A percentile compares a stretch with the other conserved stretches of the same genome.
Conservation (phyloP, 2,329 filamentous ascomycete species). For the Zymoseptoria ardabiliae region DNA sequence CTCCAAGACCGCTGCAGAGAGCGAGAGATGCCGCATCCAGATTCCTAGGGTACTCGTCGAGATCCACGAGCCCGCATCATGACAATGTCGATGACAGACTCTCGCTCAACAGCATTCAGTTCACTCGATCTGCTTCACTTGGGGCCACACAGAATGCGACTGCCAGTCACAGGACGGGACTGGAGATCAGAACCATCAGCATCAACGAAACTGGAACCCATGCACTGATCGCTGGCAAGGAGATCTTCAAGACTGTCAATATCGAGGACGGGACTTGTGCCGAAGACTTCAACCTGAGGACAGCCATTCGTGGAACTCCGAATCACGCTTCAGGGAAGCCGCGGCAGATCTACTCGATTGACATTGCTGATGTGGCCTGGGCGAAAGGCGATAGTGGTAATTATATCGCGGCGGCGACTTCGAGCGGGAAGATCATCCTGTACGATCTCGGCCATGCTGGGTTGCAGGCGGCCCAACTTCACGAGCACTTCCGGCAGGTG, state of each 20-base stretch:
- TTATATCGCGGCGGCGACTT: slow-evolving; percentile 56
- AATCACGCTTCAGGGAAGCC: slow-evolving; percentile 43
- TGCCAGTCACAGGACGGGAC: slow-evolving; percentile 55
- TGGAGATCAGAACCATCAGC: slow-evolving; percentile 56
- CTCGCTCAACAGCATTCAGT: slow-evolving; percentile 14
- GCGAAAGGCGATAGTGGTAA: slow-evolving; percentile 54
- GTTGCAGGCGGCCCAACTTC: slow-evolving; percentile 54
- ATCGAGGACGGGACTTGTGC: slow-evolving; percentile 49
- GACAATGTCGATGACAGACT: slow-evolving; percentile 17
- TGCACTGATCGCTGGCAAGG: slow-evolving; percentile 57
- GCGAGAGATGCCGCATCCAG: slow-evolving; percentile 27
- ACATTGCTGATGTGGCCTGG: slow-evolving; percentile 61
- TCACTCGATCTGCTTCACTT: slow-evolving; percentile 20
- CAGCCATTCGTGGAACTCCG: slow-evolving; percentile 52
- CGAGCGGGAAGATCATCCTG: slow-evolving; percentile 57
- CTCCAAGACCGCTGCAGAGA: slow-evolving; percentile 3
- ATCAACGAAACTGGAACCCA: slow-evolving; percentile 57
- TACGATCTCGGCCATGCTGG: slow-evolving; percentile 57
- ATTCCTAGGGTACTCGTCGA: slow-evolving; percentile 24
- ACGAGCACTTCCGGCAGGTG: slow-evolving; percentile 59
- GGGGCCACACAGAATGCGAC: slow-evolving; percentile 42
- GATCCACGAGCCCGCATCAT: slow-evolving; percentile 20
- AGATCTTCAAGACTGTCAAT: slow-evolving; percentile 59
- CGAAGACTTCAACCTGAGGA: slow-evolving; percentile 58
- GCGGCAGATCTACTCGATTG: slow-evolving; percentile 43